Base-by-base conservation (phyloP, 768 basidiomycete genomes). In the Kondoa malvinella region DNA sequence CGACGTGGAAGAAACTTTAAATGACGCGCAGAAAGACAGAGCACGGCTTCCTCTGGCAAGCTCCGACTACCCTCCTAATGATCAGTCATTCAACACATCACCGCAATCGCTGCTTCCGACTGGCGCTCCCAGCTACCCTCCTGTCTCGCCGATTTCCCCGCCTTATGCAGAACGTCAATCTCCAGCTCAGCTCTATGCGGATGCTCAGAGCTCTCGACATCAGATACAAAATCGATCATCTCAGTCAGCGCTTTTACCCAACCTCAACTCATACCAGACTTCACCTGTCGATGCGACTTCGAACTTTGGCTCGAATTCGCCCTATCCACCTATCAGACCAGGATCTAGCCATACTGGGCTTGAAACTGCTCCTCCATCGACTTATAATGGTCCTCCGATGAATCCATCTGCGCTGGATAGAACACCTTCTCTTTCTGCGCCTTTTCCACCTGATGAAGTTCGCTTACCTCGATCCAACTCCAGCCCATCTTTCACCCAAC, bases 371-470 rank as follows among this genome's bases (percentile, higher is more conserved):
- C n/a, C n/a, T n/a, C n/a, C n/a, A n/a, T n/a, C n/a, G n/a, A n/a
- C n/a, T n/a, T n/a, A n/a, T n/a, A 50, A 50, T 50, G 21, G 21
- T 50, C 40, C 21, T 8, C 40, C 40, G 8, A 50, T 69, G 68
- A 40, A 60, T 31, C 68, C 68, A 30, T 69, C 68, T 27, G 68
- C 68, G 25, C 34, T 69, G 1, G 68, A 69, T 25, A 57, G 56
- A 27, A 66, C 57, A 25, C 68, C 68, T 3, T 69, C 68, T 3
- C 57, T 29, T 25, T 67, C 66, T 21, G 68, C 68, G 30, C 68
- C 68, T 21, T 69, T 69, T 58, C 68, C 68, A 31, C 68, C 68
- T 31, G 56, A 61, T 32, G 31, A 61, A 27, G n/a, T 17, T 32
- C 26, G n/a, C n/a, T 17, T 32, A 27, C 26, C 31, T 32, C 26